Evolutionary conservation across 257 asterid species (phyloP).

Genomic region (Jaltomata sinuosa): DNA sequence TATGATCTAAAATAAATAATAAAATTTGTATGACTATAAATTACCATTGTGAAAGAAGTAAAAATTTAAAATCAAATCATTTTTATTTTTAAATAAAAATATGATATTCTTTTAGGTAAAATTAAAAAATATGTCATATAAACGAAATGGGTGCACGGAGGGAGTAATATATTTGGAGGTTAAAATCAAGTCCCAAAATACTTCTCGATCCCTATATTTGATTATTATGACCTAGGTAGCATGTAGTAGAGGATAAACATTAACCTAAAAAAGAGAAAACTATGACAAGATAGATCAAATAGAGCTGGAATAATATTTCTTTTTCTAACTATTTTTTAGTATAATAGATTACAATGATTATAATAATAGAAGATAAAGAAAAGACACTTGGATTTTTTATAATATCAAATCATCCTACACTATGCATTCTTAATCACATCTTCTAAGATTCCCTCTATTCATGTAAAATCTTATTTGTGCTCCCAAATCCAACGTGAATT

Average conservation of each 20-base stretch:
- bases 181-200: not conserved
- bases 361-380: not conserved
- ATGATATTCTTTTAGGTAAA: not conserved
- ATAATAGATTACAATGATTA: not conserved
- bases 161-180: too few species aligned
- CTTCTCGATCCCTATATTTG: not conserved
- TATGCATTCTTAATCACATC: conserved; percentile 6
- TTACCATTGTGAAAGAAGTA: not conserved
- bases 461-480: conserved; percentile 14
- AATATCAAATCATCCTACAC: conserved; percentile 12
- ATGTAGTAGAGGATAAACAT: conserved; percentile 28
- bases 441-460: conserved; percentile 7
- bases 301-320: not conserved
- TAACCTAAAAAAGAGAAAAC: conserved; percentile 15
- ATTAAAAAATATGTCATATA: not conserved
- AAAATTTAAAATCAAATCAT: too few species aligned
- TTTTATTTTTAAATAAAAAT: not conserved
- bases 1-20: not conserved
- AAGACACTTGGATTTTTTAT: not conserved
- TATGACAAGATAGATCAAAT: conserved; percentile 43
- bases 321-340: not conserved
- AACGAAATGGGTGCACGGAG: too few species aligned
- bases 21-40: not conserved
- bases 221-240: conserved; percentile 19
- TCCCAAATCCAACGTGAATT: conserved; percentile 23